A percentile compares a stretch with the other conserved stretches of the same genome.
Conservation (phyloP, 2,329 filamentous ascomycete species). For the Sclerotinia nivalis region DNA sequence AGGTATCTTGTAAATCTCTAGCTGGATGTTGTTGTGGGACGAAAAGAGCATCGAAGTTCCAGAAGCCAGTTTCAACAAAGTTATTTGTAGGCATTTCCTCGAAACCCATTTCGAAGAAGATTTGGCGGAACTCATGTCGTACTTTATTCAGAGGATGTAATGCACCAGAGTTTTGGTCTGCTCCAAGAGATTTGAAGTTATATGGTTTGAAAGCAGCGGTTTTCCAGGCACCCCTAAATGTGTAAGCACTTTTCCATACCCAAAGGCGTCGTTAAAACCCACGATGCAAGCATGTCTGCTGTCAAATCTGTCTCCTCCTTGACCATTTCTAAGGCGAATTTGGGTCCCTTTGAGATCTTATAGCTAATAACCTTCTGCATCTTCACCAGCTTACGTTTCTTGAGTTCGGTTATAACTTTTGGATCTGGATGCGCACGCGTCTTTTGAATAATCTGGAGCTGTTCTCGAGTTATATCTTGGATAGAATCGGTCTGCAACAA, state of each 20-base stretch:
- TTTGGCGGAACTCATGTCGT: slow-evolving; percentile 90
- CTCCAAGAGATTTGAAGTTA: slow-evolving; percentile 69
- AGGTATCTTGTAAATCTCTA: slow-evolving; percentile 95
- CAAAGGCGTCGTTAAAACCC: slow-evolving; percentile 28
- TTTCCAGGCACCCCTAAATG: slow-evolving; percentile 77
- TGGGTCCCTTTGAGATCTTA: slow-evolving; percentile 78
- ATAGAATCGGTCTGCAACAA: slow-evolving; percentile 65
- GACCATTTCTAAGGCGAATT: slow-evolving; percentile 84
- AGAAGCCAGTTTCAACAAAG: slow-evolving; percentile 96
- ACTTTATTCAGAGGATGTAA: slow-evolving; percentile 85
- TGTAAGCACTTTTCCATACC: slow-evolving; percentile 28
- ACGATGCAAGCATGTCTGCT: slow-evolving; percentile 80
- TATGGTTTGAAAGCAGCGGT: slow-evolving; percentile 84
- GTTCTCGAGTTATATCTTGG: slow-evolving; percentile 73
- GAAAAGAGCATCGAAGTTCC: slow-evolving; percentile 97
- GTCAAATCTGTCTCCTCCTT: slow-evolving; percentile 96
- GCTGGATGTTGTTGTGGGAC: slow-evolving; percentile 98
- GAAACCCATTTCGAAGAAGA: slow-evolving; percentile 99
- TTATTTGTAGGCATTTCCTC: slow-evolving; percentile 95
- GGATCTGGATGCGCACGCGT: slow-evolving; percentile 68
- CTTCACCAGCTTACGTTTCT: slow-evolving; percentile 87
- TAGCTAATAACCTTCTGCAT: slow-evolving; percentile 84
- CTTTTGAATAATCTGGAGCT: slow-evolving; percentile 71
- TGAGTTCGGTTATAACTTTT: slow-evolving; percentile 78
- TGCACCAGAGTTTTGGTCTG: slow-evolving; percentile 61